These are phyloP conservation scores for Chlorella sorokiniana DNA, from an alignment of 139 green algal species.

Conservation along the genomic window DNA sequence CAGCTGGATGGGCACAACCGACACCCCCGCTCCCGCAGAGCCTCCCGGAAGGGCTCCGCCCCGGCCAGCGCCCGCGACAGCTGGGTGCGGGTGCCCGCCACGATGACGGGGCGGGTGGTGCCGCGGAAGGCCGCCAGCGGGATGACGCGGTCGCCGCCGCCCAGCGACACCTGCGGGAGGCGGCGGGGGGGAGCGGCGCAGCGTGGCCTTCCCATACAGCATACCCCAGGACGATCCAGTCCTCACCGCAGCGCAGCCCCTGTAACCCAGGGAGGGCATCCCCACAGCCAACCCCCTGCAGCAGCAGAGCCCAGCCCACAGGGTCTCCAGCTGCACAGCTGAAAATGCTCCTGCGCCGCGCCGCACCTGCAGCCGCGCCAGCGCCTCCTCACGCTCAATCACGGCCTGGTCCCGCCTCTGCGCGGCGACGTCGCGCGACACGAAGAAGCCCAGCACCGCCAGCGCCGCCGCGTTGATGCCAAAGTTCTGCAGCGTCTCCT, in stretches of 20 bases:
- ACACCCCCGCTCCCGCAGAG: slow-evolving; percentile 82
- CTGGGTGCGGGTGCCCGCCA: slow-evolving; percentile 70
- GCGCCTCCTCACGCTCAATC: slow-evolving; percentile 77
- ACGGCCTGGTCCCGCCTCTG: slow-evolving; percentile 56
- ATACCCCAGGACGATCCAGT: not conserved
- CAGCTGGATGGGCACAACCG: slow-evolving; percentile 48
- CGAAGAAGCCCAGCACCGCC: slow-evolving; percentile 67
- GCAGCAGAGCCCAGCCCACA: not conserved
- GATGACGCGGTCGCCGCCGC: slow-evolving; percentile 53
- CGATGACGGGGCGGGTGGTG: slow-evolving; percentile 73
- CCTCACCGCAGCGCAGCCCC: not conserved
- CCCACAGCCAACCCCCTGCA: not conserved
- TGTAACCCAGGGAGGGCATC: not conserved
- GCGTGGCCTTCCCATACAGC: not conserved
- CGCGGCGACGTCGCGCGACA: slow-evolving; percentile 70
- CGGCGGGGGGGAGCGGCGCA: not conserved
- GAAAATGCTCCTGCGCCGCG: not conserved
- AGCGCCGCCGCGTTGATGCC: slow-evolving; percentile 78
- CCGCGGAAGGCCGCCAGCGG: slow-evolving; percentile 81
- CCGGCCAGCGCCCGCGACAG: slow-evolving; percentile 60
- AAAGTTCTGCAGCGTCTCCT: slow-evolving; percentile 81
- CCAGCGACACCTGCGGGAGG: slow-evolving; percentile 63
- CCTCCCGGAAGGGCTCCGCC: slow-evolving; percentile 53
- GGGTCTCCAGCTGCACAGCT: not conserved
- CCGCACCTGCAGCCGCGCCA: slow-evolving; percentile 78